Evolutionary conservation across 371 early-diverging fungal species (phyloP).

Genomic region (Dinochytrium kinnereticum): DNA sequence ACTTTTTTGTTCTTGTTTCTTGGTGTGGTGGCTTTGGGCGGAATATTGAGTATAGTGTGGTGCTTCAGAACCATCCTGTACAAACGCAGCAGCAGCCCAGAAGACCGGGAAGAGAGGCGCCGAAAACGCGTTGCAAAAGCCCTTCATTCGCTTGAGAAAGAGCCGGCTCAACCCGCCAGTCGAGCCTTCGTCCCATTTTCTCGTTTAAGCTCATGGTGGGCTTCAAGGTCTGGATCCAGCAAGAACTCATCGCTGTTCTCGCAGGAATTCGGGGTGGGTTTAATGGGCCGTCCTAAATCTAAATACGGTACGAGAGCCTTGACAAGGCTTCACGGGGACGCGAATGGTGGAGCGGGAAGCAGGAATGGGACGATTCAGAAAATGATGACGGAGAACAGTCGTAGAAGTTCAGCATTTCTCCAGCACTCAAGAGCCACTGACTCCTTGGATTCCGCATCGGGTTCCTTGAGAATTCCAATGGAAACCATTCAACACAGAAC

Average conservation of each 20-base stretch:
- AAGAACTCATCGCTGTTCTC: no score
- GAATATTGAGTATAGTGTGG: not conserved
- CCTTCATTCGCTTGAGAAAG: not conserved
- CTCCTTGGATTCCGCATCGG: not conserved
- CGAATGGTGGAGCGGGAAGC: not conserved
- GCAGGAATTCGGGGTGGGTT: no score
- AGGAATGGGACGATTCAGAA: not conserved
- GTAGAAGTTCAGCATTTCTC: no score
- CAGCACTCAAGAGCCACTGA: no score
- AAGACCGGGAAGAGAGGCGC: not conserved
- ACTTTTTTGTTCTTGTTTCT: slow-evolving; percentile 5
- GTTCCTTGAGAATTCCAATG: slow-evolving; percentile 3
- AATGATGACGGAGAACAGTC: not conserved
- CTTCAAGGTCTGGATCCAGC: no score
- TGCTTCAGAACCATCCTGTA: slow-evolving; percentile 3
- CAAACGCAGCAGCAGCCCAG: not conserved
- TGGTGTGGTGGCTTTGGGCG: slow-evolving; percentile 7
- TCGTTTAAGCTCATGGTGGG: no score
- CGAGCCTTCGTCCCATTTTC: no score
- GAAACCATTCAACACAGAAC: not conserved
- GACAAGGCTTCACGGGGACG: no score
- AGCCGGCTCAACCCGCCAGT: no score
- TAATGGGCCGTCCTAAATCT: no score
- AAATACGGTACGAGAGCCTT: no score
- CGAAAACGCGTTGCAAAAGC: not conserved